These are phyloP conservation scores for Cryptosporidium bovis DNA, from an alignment of 169 alveolate species.

Conservation along the genomic window DNA sequence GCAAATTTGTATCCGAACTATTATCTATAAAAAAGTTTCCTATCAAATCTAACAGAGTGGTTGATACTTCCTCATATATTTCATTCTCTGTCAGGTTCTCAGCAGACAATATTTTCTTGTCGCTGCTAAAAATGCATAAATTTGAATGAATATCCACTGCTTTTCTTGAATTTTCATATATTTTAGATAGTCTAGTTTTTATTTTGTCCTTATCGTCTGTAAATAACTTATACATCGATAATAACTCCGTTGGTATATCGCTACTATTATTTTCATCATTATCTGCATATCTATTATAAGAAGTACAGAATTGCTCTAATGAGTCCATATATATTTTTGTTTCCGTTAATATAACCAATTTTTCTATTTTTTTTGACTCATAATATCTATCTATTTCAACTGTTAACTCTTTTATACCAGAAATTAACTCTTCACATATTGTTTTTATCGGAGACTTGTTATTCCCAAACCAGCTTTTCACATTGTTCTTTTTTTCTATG, in stretches of 20 bases:
- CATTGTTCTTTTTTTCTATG: conserved; percentile 7
- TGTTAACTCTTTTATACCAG: conserved; percentile 13
- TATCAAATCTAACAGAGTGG: conserved; percentile 42
- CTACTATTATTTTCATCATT: background rate
- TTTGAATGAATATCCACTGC: conserved; percentile 43
- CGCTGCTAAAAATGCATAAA: conserved; percentile 12
- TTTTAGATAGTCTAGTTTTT: conserved; percentile 1
- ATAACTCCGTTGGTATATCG: conserved; percentile 12
- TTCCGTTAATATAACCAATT: conserved; percentile 51
- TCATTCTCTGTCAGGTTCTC: conserved; percentile 49
- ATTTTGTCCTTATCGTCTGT: conserved; percentile 2
- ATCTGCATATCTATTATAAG: conserved; percentile 4
- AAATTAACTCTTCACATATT: conserved; percentile 23
- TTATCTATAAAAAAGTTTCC: conserved; percentile 25
- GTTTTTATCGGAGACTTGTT: conserved; percentile 24
- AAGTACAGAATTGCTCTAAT: conserved; percentile 18
- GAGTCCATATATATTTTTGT: conserved; percentile 40
- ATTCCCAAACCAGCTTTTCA: conserved; percentile 18
- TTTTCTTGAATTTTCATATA: conserved; percentile 45
- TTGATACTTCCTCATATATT: conserved; percentile 51
- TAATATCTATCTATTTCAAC: conserved; percentile 30
- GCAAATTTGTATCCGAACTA: conserved; percentile 6
- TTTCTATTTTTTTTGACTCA: conserved; percentile 25
- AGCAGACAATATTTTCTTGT: conserved; percentile 40
- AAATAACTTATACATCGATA: conserved; percentile 1